Conservation (phyloP, 2,329 filamentous ascomycete species). For the Pestalotiopsis sp. region DNA sequence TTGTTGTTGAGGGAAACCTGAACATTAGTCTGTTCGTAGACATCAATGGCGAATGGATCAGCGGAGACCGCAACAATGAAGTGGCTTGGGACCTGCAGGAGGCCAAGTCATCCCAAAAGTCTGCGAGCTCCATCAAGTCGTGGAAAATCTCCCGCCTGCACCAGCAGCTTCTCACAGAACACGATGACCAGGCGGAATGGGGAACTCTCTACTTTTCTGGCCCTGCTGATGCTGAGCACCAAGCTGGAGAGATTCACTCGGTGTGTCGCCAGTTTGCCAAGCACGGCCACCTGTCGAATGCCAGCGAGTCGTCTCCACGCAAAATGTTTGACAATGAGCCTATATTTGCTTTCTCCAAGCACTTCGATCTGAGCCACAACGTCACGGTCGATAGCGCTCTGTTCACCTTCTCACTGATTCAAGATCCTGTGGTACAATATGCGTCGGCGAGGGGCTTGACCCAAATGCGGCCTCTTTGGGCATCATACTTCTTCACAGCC, state of each 20-base stretch:
- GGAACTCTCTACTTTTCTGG: constrained; percentile 78
- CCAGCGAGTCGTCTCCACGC: constrained; percentile 68
- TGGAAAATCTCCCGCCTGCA: constrained; percentile 64
- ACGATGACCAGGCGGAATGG: constrained; percentile 79
- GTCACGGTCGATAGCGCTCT: constrained; percentile 55
- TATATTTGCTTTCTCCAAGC: constrained; percentile 77
- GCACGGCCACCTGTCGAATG: constrained; percentile 67
- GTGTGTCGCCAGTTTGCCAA: constrained; percentile 72
- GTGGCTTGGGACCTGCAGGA: constrained; percentile 71
- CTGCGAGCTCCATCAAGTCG: constrained; percentile 56
- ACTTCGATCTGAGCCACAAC: constrained; percentile 52
- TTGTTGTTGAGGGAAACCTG: constrained; percentile 69
- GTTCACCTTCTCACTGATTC: constrained; percentile 78
- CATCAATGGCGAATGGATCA: constrained; percentile 80
- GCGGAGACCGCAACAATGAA: constrained; percentile 68
- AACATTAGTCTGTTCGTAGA: constrained; percentile 69
- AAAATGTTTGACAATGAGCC: constrained; percentile 77
- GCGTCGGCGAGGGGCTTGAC: constrained; percentile 76
- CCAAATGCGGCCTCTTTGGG: constrained; percentile 79
- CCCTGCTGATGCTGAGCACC: constrained; percentile 67
- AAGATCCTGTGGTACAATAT: constrained; percentile 79
- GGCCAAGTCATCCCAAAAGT: constrained; percentile 33
- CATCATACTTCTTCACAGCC: constrained; percentile 68
- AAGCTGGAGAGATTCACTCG: constrained; percentile 68
- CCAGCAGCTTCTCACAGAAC: constrained; percentile 76